Evolutionary conservation across 805 yeast genomes (phyloP), one percentile per base, ranked within the genome.

Genomic region (Jamesozyma lodderae): DNA sequence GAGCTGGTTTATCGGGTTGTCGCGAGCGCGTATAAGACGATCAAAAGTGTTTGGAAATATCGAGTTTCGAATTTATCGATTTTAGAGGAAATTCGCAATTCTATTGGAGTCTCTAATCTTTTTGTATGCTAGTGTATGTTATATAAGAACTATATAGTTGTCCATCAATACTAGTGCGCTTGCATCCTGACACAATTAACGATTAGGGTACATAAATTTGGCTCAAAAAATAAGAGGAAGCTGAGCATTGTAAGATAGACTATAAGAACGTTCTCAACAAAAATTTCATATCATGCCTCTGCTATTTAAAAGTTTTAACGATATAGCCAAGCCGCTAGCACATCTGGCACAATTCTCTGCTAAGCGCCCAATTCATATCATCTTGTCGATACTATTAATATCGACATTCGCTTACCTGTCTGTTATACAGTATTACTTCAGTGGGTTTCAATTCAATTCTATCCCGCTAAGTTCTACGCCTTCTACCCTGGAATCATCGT

Each of bases 371-470:
- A 84, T 90, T 48, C 97, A 88, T 61, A 73, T 86, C 38, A 77
- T 88, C 37, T 75, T 86, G 33, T 53, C 75, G 40, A 73, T 86
- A 5, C 70, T 90, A 11, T 62, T 87, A 35, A 57, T 85, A 29
- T 92, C 94, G 2, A 80, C 95, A 3, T 63, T 83, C 37, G 81
- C 90, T 7, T 90, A 88, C 57, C 68, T 88, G 41, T 72, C 88
- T 3, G 72, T 80, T 3, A 75, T 81, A 25, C 85, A 80, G 47
- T 77, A 79, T 43, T 81, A 79, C 56, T 64, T 73, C 37, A 71
- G 44, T 38, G 54, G 56, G 36, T 76, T 41, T 69, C 54, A 43
- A 42, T 43, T 45, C 62, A 57, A 49, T 60, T 43, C 46, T 2
- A 38, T 33, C 11, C 43, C 18, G 6, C 18, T 22, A 6, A 11